Base-by-base conservation (phyloP, 2,329 filamentous ascomycete species). In the Shiraia bambusicola region DNA sequence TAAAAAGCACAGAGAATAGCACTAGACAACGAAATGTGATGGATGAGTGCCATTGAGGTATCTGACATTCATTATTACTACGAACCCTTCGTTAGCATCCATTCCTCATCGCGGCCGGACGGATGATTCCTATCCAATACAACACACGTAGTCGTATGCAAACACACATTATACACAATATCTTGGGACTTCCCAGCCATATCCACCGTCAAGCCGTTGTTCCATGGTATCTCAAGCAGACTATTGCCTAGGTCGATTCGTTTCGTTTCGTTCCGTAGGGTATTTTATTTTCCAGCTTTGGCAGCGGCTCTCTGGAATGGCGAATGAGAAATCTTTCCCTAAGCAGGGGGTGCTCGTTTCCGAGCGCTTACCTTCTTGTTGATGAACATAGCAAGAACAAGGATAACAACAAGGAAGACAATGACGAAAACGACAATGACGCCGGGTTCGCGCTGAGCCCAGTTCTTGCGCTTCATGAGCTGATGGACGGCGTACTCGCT, bases 391-490 rank as follows among this genome's bases (percentile, higher is more conserved):
- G 59, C 54, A 40, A 76, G 49, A 34, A 84, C 61, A 17, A 79
- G 74, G 46, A 76, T 41, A 28, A 47, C 72, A 51, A 84, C 76
- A 46, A 81, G 56, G 58, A 78, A 78, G 63, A 83, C 72, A 54
- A 84, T 80, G 65, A 70, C 74, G 67, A 84, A 81, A 42, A 84
- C 81, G 50, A 83, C 70, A 36, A 84, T 73, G 49, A 83, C 79
- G 65, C 81, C 81, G 31, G 77, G 73, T 58, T 84, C 77, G 24
- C 67, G 57, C 47, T 66, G 54, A 16, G 81, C 79, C 77, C 78
- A 84, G 72, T 82, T 80, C 42, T 62, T 59, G 68, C 81, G 76
- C 72, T 76, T 81, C 59, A 70, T 61, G 48, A 82, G 55, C 37
- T 69, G 65, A 58, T 59, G 60, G 52, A 67, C 49, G 41, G 63